Percentiles rank a stretch among this genome's conserved stretches.
phyloP scores from a whole-genome alignment of 2,329 filamentous ascomycete genomes.

The Aspergillus novoparasiticus region DNA sequence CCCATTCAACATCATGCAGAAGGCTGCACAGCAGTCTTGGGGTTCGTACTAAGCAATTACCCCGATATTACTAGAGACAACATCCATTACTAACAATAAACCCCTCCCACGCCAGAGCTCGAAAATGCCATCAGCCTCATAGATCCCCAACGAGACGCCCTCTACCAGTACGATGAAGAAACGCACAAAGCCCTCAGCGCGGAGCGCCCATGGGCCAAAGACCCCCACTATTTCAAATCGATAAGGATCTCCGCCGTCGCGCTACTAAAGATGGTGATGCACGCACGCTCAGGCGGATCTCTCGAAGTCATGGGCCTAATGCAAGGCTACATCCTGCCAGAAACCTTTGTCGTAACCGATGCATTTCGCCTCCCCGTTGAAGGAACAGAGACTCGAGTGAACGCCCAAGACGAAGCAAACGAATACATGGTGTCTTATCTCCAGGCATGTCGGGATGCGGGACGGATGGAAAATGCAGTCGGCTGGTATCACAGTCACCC shows the following conservation, averaged over 20 bases:
- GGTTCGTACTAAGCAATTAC: constrained; percentile 44
- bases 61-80: not conserved
- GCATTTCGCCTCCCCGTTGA: constrained; percentile 93
- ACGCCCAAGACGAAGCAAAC: constrained; percentile 92
- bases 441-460: constrained; percentile 70
- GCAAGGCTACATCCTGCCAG: constrained; percentile 87
- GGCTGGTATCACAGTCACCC: constrained; percentile 99
- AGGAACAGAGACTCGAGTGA: constrained; percentile 97
- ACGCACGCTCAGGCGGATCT: constrained; percentile 88
- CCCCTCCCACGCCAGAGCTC: constrained; percentile 64
- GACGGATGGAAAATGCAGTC: constrained; percentile 85
- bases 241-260: constrained; percentile 93
- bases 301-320: constrained; percentile 98
- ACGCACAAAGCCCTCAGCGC: constrained; percentile 68
- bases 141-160: constrained; percentile 83
- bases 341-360: constrained; percentile 88
- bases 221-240: constrained; percentile 87
- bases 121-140: constrained; percentile 84
- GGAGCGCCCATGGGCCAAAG: constrained; percentile 72
- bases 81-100: constrained; percentile 11
- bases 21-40: constrained; percentile 61
- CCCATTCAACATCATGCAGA: constrained; percentile 49
- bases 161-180: constrained; percentile 77
- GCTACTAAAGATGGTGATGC: constrained; percentile 98
- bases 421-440: constrained; percentile 95